A percentile compares a stretch with the other conserved stretches of the same genome.
These are phyloP conservation scores for Xylariaceae sp. DNA, from an alignment of 2,329 filamentous ascomycete genomes.

Conservation along the genomic window DNA sequence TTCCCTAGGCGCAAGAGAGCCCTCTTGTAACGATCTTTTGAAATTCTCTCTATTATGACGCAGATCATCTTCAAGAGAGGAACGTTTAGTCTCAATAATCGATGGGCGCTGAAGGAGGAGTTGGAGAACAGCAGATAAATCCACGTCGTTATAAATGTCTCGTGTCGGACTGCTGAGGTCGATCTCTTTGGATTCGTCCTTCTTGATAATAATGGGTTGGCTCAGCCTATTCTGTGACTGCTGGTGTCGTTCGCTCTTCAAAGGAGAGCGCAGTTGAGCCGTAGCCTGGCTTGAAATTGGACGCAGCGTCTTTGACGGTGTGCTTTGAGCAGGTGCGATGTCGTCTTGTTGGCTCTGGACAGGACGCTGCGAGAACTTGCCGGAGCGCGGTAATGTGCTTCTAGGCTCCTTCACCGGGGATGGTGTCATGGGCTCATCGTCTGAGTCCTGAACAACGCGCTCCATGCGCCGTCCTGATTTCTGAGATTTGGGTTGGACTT, in stretches of 20 bases:
- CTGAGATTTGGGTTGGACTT: slow-evolving; percentile 16
- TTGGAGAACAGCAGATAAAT: slow-evolving; percentile 33
- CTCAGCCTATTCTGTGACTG: slow-evolving; percentile 13
- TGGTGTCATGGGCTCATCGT: slow-evolving; percentile 50
- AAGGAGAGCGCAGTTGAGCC: slow-evolving; percentile 19
- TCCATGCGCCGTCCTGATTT: slow-evolving; percentile 27
- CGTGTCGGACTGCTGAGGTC: slow-evolving; percentile 12
- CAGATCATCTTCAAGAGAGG: slow-evolving; percentile 39
- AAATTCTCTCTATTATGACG: slow-evolving; percentile 47
- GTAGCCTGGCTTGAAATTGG: slow-evolving; percentile 9
- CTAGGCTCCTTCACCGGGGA: slow-evolving; percentile 34
- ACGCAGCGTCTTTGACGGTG: slow-evolving; percentile 23
- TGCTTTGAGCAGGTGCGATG: slow-evolving; percentile 21
- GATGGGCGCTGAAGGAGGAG: slow-evolving; percentile 34
- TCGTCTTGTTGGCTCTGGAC: slow-evolving; percentile 14
- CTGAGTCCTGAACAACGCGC: slow-evolving; percentile 52
- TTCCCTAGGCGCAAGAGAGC: slow-evolving; percentile 42
- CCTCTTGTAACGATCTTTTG: slow-evolving; percentile 43
- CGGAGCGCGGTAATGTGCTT: slow-evolving; percentile 22
- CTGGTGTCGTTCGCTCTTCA: slow-evolving; percentile 14
- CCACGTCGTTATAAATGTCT: slow-evolving; percentile 25
- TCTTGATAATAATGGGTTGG: slow-evolving; percentile 5
- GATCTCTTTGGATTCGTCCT: slow-evolving; percentile 12
- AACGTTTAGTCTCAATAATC: slow-evolving; percentile 33
- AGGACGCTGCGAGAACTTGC: slow-evolving; percentile 16